phyloP scores from a whole-genome alignment of 495 filamentous ascomycete genomes.

The Penicillium simplicissimum region DNA sequence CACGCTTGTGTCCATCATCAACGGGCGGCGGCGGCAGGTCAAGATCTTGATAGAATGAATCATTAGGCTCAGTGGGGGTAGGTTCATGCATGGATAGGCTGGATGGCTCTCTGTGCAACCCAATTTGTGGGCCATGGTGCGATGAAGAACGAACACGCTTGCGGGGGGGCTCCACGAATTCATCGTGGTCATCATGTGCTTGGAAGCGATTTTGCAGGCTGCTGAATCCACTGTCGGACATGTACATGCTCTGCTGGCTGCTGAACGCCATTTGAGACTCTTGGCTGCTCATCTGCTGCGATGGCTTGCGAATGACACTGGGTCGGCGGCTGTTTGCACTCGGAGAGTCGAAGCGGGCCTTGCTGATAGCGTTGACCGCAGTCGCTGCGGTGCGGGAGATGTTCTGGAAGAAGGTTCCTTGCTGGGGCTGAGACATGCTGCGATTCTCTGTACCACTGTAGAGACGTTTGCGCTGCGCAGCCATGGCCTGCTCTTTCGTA shows the following conservation, averaged over 20 bases:
- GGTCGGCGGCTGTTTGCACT: slow-evolving; percentile 52
- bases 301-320: slow-evolving; percentile 51
- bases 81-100: slow-evolving; percentile 46
- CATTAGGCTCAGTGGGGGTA: slow-evolving; percentile 86
- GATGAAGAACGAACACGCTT: slow-evolving; percentile 69
- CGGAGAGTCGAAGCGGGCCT: slow-evolving; percentile 89
- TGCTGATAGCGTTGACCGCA: slow-evolving; percentile 92
- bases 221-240: slow-evolving; percentile 65
- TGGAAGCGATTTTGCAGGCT: slow-evolving; percentile 49
- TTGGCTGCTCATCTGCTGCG: slow-evolving; percentile 64
- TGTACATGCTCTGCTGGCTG: slow-evolving; percentile 69
- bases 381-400: slow-evolving; percentile 91
- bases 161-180: slow-evolving; percentile 74
- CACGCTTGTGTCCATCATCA: slow-evolving; percentile 54
- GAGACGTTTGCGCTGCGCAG: slow-evolving; percentile 90
- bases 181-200: slow-evolving; percentile 52
- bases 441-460: slow-evolving; percentile 71
- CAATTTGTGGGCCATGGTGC: slow-evolving; percentile 46
- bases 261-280: slow-evolving; percentile 56
- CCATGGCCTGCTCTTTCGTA: slow-evolving; percentile 99
- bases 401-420: slow-evolving; percentile 92
- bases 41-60: slow-evolving; percentile 73
- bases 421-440: slow-evolving; percentile 59
- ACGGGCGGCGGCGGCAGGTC: slow-evolving; percentile 50
- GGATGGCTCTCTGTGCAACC: slow-evolving; percentile 39